Evolutionary conservation across 495 filamentous ascomycete genomes (phyloP).

Genomic region (Lepidopterella palustris): DNA sequence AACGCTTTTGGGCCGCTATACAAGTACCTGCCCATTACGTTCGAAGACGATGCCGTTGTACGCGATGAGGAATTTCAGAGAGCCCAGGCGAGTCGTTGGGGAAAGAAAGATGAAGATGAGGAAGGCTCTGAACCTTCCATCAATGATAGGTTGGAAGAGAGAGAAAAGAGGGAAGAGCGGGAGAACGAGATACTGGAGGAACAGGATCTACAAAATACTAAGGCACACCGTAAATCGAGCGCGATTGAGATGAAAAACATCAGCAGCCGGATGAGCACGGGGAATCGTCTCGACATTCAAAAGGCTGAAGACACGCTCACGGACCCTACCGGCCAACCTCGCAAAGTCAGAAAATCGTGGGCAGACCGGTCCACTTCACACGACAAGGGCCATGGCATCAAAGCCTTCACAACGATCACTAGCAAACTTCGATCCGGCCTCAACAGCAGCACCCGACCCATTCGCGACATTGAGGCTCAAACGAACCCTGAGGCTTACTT

Average conservation of each 20-base stretch:
- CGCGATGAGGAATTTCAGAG: slow-evolving; percentile 83
- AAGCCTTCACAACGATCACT: slow-evolving; percentile 15
- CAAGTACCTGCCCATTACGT: slow-evolving; percentile 84
- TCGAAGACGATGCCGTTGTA: slow-evolving; percentile 88
- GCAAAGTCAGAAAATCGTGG: slow-evolving; percentile 28
- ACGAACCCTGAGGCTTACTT: slow-evolving; percentile 65
- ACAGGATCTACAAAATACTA: slow-evolving; percentile 20
- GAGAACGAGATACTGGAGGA: slow-evolving; percentile 54
- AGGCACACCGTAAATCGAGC: slow-evolving; percentile 1
- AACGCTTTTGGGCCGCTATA: slow-evolving; percentile 80
- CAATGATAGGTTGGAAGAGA: slow-evolving; percentile 39
- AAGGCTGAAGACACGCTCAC: neutral
- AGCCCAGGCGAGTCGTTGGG: slow-evolving; percentile 52
- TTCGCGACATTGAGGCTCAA: slow-evolving; percentile 60
- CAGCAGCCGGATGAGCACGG: slow-evolving; percentile 21
- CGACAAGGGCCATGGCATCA: slow-evolving; percentile 16
- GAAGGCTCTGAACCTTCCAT: slow-evolving; percentile 44
- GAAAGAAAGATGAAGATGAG: slow-evolving; percentile 47
- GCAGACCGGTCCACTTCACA: slow-evolving; percentile 25
- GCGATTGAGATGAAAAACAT: slow-evolving; percentile 22
- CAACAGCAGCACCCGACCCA: slow-evolving; percentile 17
- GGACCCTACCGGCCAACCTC: slow-evolving; percentile 16
- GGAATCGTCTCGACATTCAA: slow-evolving; percentile 12
- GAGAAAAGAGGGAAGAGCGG: slow-evolving; percentile 44
- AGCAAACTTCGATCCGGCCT: slow-evolving; percentile 10